Percentiles rank a stretch among this genome's conserved stretches.
Conservation (phyloP, 768 basidiomycete genomes). For the Panus rudis region DNA sequence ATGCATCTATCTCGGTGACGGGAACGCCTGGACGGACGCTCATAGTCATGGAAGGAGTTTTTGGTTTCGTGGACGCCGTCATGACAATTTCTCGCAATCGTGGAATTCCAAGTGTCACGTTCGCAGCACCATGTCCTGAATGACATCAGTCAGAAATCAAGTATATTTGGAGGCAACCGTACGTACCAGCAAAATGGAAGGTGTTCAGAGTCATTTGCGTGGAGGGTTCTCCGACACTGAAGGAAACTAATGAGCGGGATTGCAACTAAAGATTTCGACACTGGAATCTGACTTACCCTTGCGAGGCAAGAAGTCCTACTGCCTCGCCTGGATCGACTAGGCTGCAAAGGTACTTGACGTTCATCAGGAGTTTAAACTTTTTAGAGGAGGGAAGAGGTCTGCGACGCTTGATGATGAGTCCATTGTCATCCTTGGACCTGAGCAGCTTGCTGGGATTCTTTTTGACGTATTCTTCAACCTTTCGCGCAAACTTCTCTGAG, state of each 20-base stretch:
- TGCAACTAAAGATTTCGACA: neutral
- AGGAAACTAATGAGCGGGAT: neutral
- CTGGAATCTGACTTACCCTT: constrained; percentile 58
- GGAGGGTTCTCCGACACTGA: constrained; percentile 94
- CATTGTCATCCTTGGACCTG: constrained; percentile 35
- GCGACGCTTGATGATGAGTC: constrained; percentile 35
- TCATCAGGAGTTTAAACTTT: constrained; percentile 78
- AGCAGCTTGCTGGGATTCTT: constrained; percentile 57
- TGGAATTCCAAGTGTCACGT: constrained; percentile 98
- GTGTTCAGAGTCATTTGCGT: constrained; percentile 99
- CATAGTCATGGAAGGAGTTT: constrained; percentile 96
- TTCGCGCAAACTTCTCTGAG: constrained; percentile 84
- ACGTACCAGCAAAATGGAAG: constrained; percentile 94
- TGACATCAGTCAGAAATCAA: neutral
- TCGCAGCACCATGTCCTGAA: constrained; percentile 94
- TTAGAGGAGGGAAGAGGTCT: constrained; percentile 40
- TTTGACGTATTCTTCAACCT: constrained; percentile 72
- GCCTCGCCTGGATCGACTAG: constrained; percentile 97
- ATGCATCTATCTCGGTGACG: constrained; percentile 53
- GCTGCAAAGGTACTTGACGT: constrained; percentile 88
- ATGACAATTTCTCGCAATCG: constrained; percentile 98
- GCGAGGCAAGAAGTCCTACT: constrained; percentile 94
- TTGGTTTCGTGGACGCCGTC: constrained; percentile 94
- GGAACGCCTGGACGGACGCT: constrained; percentile 49
- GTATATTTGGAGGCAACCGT: neutral